Percentiles rank a stretch among this genome's conserved stretches.
Conservation (phyloP, 192 early-diverging fungal genomes). For the Mortierella alpina region DNA sequence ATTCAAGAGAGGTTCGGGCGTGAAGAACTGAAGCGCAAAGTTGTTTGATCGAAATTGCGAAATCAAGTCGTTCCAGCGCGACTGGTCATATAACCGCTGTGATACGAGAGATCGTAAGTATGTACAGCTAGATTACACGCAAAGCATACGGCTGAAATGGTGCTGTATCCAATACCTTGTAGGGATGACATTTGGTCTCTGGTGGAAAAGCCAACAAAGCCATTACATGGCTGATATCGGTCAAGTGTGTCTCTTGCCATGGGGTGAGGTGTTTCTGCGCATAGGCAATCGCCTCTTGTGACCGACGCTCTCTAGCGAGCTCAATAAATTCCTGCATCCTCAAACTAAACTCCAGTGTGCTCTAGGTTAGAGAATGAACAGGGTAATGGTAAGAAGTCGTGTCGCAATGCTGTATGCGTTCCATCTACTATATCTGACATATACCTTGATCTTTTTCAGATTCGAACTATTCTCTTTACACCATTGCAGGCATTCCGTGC, state of each 20-base stretch:
- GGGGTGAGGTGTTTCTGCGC: constrained; percentile 84
- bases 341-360: constrained; percentile 96
- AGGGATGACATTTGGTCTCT: constrained; percentile 81
- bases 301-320: constrained; percentile 72
- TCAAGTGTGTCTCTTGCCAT: constrained; percentile 80
- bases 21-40: constrained; percentile 90
- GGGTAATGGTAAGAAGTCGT: not conserved
- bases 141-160: not conserved
- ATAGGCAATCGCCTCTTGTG: constrained; percentile 84
- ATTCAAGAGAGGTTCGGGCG: constrained; percentile 84
- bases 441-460: constrained; percentile 90
- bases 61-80: constrained; percentile 84
- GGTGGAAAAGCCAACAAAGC: constrained; percentile 87
- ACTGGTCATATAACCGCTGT: constrained; percentile 72
- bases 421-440: not conserved
- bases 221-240: constrained; percentile 91
- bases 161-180: constrained; percentile 65
- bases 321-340: constrained; percentile 96
- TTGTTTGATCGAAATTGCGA: constrained; percentile 87
- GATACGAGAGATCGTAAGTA: constrained; percentile 3
- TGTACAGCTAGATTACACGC: not conserved
- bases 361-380: constrained; percentile 61
- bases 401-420: not conserved
- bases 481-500: constrained; percentile 91
- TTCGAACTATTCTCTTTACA: constrained; percentile 92